Evolutionary conservation across 176 grass and related monocot species (phyloP).

Genomic region (maize (Zea mays)): DNA sequence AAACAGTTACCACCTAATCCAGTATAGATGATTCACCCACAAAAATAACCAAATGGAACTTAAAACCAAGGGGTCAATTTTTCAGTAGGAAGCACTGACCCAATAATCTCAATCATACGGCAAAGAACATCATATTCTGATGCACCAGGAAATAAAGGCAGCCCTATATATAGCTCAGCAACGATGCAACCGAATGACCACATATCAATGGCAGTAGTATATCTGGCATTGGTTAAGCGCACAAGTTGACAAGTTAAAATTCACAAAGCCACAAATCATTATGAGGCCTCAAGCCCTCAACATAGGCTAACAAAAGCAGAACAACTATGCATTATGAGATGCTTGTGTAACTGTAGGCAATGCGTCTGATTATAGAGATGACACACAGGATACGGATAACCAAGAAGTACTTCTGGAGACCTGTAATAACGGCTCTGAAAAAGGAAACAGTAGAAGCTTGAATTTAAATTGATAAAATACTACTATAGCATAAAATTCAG

Average conservation of each 20-base stretch:
- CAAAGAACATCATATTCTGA: slow-evolving; percentile 96
- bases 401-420: slow-evolving; percentile 96
- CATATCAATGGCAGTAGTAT: slow-evolving; percentile 96
- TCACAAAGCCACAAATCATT: slow-evolving; percentile 19
- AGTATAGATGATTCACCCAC: slow-evolving; percentile 3
- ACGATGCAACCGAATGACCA: slow-evolving; percentile 98
- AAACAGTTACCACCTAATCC: slow-evolving; percentile 25
- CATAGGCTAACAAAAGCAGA: slow-evolving; percentile 9
- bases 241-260: slow-evolving; percentile 41
- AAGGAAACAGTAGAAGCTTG: slow-evolving; percentile 44
- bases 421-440: slow-evolving; percentile 99
- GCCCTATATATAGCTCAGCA: slow-evolving; percentile 86
- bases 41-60: slow-evolving; percentile 24
- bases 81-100: slow-evolving; percentile 54
- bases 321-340: slow-evolving; percentile 25
- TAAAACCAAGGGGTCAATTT: slow-evolving; percentile 15
- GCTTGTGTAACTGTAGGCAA: slow-evolving; percentile 25
- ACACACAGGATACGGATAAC: slow-evolving; percentile 95
- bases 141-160: slow-evolving; percentile 96
- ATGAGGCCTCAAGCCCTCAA: neutral
- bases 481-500: slow-evolving; percentile 22
- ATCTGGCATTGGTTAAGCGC: slow-evolving; percentile 78
- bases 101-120: slow-evolving; percentile 85
- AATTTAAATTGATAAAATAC: slow-evolving; percentile 39
- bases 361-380: slow-evolving; percentile 23